Evolutionary conservation across 2,329 filamentous ascomycete genomes (phyloP), one percentile per base, ranked within the genome.

Genomic region (Calonectria pteridis): DNA sequence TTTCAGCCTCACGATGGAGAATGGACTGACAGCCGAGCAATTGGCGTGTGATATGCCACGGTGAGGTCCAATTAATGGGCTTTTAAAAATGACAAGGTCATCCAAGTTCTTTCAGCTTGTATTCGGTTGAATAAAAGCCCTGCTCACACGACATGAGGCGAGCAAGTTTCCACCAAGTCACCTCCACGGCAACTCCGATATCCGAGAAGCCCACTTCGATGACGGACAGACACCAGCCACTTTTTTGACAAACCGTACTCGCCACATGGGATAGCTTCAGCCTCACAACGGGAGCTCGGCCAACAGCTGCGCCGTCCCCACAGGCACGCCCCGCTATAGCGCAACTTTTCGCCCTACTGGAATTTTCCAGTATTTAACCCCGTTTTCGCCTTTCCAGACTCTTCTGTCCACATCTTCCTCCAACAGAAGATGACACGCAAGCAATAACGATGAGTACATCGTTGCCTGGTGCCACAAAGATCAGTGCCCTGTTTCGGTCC

Each of bases 381-480:
- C 65, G 51, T 65, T 35, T 74, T 59, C n/a, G 55, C 72, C 62
- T 64, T 81, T 78, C 75, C 53, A 80, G 69, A 73, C 49, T 74
- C 68, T 79, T 77, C 75, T 67, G 69, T 72, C 64, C 68, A 67
- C 74, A 75, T 80, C 75, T 76, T 70, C 75, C 16, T 77, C 63
- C 63, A 65, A 71, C 72, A 75, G 76, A 84, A 84, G 79, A 82
- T 80, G 82, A 82, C 82, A 83, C 81, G 82, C 81, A 78, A 82
- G 77, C 81, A 80, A 76, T 76, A 80, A 80, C 79, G 74, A 84
- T 84, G 81, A 82, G 76, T 74, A 77, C 74, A 73, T 81, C 73
- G 80, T 78, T 81, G 78, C 77, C 79, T 79, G 76, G 77, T 77
- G 73, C 75, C 73, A 69, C 73, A 53, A 49, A 75, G 51, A 76